These are phyloP conservation scores for Pyrenopolyporus hunteri DNA, from an alignment of 495 filamentous ascomycete species.

Conservation along the genomic window DNA sequence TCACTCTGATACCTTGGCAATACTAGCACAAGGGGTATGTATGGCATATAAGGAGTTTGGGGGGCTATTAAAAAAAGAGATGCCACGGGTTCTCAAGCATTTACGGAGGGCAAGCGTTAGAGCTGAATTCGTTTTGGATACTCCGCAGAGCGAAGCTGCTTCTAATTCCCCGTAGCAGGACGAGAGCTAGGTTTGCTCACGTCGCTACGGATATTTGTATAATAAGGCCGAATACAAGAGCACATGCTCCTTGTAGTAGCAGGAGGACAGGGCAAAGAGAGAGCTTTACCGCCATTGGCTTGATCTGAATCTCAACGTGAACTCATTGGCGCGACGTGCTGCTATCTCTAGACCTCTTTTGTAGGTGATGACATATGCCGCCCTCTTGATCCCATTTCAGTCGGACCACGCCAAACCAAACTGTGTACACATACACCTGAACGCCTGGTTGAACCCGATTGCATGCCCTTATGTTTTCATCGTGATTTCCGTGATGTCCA, in stretches of 20 bases:
- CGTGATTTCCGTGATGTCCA: background rate
- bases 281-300: constrained; percentile 10
- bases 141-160: constrained; percentile 19
- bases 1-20: constrained; percentile 3
- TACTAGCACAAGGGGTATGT: constrained; percentile 14
- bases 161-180: constrained; percentile 8
- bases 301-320: background rate
- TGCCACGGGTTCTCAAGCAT: constrained; percentile 31
- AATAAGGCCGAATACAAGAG: constrained; percentile 12
- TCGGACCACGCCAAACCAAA: constrained; percentile 13
- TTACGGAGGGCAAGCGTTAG: constrained; percentile 23
- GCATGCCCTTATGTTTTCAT: constrained; percentile 19
- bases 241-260: background rate
- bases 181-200: constrained; percentile 14
- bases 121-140: constrained; percentile 24
- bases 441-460: constrained; percentile 29
- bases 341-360: constrained; percentile 7
- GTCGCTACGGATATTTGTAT: constrained; percentile 26
- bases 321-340: background rate
- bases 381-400: constrained; percentile 8
- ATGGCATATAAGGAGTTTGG: constrained; percentile 31
- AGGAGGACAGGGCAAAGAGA: background rate
- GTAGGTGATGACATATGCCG: background rate
- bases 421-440: constrained; percentile 30
- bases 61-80: constrained; percentile 33